Base-by-base conservation (phyloP, 2,329 filamentous ascomycete species). In the Nigrospora oryzae region DNA sequence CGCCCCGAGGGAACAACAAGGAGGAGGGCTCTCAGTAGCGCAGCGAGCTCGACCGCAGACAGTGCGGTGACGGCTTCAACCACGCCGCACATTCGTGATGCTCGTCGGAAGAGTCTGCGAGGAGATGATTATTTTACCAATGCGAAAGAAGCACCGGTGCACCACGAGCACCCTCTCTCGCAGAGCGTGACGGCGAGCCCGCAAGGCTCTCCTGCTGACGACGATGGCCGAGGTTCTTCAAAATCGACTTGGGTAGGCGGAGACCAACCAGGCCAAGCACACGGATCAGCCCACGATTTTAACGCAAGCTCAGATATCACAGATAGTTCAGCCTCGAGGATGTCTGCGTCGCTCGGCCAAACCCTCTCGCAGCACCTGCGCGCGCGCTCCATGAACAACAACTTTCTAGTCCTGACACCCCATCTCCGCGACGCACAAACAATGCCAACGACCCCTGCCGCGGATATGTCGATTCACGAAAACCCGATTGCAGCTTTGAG, bases 181-280 rank as follows among this genome's bases (percentile, higher is more conserved):
- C 83, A 87, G 53, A 90, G 85, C 58, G 75, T 86, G 40, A 81
- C 79, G 33, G 84, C 78, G 15, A 86, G 81, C 56, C 86, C 85
- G 1, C 78, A 83, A 40, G 63, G 68, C 13, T 64, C 65, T 51
- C 57, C 63, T 14, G 56, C 59, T 38, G 57, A 44, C 17, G 60
- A 64, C n/a, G 38, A 35, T 42, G 45, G 49, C 63, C 48, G 53
- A 62, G 34, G 65, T 46, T 64, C 63, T 40, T 64, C 64, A 34
- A 62, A 65, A 38, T 65, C 69, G 45, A 65, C 63, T 38, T 63
- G 53, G 53, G 57, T 63, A 59, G 62, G 61, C 57, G 60, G 56
- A 46, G 59, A 63, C 49, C 56, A 58, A 36, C 58, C 57, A 45
- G 57, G 56, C 19, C 57, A 59, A 38, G 50, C 62, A 23, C 60